Base-by-base conservation (phyloP, 2,329 filamentous ascomycete genomes). In the Davidsoniella eucalypti region DNA sequence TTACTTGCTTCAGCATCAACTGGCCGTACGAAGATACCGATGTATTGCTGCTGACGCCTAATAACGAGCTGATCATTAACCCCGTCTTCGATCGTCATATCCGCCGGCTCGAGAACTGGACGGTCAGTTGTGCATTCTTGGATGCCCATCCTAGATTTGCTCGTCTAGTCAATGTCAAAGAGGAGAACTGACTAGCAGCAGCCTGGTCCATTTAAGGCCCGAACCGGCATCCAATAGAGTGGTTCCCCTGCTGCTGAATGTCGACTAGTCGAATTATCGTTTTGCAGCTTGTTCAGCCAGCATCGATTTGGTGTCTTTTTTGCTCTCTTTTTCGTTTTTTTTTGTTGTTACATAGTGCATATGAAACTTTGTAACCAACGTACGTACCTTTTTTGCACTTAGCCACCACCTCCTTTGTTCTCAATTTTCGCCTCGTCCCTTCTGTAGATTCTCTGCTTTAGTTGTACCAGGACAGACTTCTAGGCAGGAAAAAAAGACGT, bases 61-160 rank as follows among this genome's bases (percentile, higher is more conserved):
- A 67, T 4, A 76, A 81, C 7, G 81, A 87, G 58, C 69, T 87
- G 53, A 71, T 84, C 55, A 86, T 94, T 55, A 94, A 92, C 56
- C 87, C 87, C 0, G 84, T 86, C 0, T 94, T 94, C 61, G 85
- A 93, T 64, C 71, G 78, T 37, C 87, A 95, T 61, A 60, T 94
- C 45, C 67, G 82, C 2, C 72, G 84, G 41, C 60, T 87, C 38
- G 75, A 80, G 53, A 94, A 94, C 59, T 95, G 88, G 87, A 82
- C 77, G 52, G 60, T 94, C 1, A 87, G 87, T 0, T 72, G 75
- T 4, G 68, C 69, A 1, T 92, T 92, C 62, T 71, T 73, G 18
- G 69, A 72, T 54, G 68, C 73, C 0, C 86, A 82, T 57, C 85
- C 86, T 0, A 61, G 54, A 37, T 55, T 52, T 50, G 44, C 36